phyloP scores from a whole-genome alignment of 345 rosid species.

The Gossypium raimondii region DNA sequence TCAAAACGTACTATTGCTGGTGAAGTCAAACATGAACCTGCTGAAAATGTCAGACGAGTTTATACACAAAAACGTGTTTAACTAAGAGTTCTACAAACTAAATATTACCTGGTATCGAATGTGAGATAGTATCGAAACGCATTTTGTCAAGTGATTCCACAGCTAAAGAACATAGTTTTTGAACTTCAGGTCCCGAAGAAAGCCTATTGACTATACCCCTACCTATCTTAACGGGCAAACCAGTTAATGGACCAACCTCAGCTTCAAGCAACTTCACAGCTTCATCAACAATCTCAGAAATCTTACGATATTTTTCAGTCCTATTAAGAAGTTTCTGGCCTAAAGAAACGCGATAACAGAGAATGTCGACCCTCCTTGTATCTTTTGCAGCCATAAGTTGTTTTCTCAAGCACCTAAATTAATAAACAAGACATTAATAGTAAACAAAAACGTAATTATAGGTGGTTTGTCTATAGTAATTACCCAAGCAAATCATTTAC shows the following conservation, averaged over 20 bases:
- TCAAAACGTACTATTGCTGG: slow-evolving; percentile 55
- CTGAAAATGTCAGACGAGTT: slow-evolving; percentile 1
- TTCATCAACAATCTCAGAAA: slow-evolving; percentile 57
- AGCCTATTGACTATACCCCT: slow-evolving; percentile 87
- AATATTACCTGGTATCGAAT: slow-evolving; percentile 38
- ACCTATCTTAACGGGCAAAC: slow-evolving; percentile 77
- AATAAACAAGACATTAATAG: slow-evolving; percentile 8
- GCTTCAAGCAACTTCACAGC: slow-evolving; percentile 74
- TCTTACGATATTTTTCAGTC: slow-evolving; percentile 45
- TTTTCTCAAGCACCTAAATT: slow-evolving; percentile 76
- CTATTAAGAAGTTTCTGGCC: slow-evolving; percentile 70
- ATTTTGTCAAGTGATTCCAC: slow-evolving; percentile 58
- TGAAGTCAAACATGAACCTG: slow-evolving; percentile 33
- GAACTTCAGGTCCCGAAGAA: slow-evolving; percentile 70
- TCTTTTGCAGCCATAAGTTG: slow-evolving; percentile 69
- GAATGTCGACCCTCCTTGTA: slow-evolving; percentile 77
- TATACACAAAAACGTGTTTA: neutral
- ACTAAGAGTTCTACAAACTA: neutral
- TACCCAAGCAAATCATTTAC: slow-evolving; percentile 85
- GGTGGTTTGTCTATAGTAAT: neutral
- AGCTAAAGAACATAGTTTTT: slow-evolving; percentile 63
- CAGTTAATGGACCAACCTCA: slow-evolving; percentile 83
- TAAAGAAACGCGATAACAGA: slow-evolving; percentile 77
- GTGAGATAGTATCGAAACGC: slow-evolving; percentile 26
- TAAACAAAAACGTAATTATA: neutral